Evolutionary conservation across 2,329 filamentous ascomycete genomes (phyloP).

Genomic region (Colletotrichum tamarilloi): DNA sequence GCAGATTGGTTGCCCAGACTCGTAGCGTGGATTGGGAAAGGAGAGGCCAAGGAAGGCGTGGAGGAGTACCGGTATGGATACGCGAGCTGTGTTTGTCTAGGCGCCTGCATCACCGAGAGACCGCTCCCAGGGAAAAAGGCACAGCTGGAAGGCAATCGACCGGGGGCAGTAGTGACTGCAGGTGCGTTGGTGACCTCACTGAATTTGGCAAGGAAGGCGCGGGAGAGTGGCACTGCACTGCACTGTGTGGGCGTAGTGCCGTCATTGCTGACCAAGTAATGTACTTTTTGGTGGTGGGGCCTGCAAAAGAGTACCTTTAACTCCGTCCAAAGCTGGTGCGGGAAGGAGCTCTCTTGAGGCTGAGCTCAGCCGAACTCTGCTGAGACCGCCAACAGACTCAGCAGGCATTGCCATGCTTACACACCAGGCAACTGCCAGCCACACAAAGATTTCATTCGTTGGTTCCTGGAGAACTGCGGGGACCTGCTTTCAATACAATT

Average conservation of each 20-base stretch:
- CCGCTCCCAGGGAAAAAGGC: neutral
- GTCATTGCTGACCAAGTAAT: neutral
- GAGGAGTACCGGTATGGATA: neutral
- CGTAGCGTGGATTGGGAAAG: slow-evolving; percentile 10
- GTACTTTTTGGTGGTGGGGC: neutral
- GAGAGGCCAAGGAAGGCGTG: neutral
- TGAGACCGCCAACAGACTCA: neutral
- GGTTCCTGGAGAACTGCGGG: neutral
- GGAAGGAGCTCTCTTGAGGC: slow-evolving; percentile 1
- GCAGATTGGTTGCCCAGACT: slow-evolving; percentile 23
- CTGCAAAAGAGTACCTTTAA: neutral
- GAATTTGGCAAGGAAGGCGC: slow-evolving; percentile 4
- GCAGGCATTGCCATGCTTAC: slow-evolving; percentile 6
- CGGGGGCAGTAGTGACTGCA: neutral
- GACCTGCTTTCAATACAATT: neutral
- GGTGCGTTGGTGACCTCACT: slow-evolving; percentile 24
- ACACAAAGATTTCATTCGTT: neutral
- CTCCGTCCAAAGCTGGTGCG: neutral
- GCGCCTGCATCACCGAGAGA: slow-evolving; percentile 6
- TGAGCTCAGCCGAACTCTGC: slow-evolving; percentile 12
- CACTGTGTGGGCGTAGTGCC: neutral
- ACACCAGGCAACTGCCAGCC: slow-evolving; percentile 3
- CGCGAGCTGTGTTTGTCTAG: slow-evolving; percentile 12
- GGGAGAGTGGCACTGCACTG: neutral
- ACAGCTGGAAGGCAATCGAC: neutral